These are phyloP conservation scores for Aspergillus sp. DNA, from an alignment of 2,329 filamentous ascomycete species.

Conservation along the genomic window DNA sequence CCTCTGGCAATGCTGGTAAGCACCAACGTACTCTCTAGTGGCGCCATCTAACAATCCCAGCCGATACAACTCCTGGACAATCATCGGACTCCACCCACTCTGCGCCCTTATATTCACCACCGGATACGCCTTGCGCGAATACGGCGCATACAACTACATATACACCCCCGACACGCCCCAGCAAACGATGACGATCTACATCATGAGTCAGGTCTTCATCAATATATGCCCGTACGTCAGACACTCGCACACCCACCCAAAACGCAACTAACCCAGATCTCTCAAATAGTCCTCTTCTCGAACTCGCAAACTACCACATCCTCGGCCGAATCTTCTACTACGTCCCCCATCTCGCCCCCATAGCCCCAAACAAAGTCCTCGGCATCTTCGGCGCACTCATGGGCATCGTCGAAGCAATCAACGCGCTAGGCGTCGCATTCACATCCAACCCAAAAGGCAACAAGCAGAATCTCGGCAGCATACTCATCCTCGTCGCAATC, in stretches of 20 bases:
- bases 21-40: slow-evolving; percentile 5
- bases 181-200: slow-evolving; percentile 31
- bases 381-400: slow-evolving; percentile 51
- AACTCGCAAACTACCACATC: slow-evolving; percentile 62
- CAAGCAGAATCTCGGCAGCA: slow-evolving; percentile 38
- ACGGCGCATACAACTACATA: slow-evolving; percentile 53
- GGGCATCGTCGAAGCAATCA: slow-evolving; percentile 44
- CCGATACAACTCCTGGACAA: slow-evolving; percentile 57
- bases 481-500: slow-evolving; percentile 52
- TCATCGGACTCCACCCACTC: slow-evolving; percentile 56
- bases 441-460: slow-evolving; percentile 52
- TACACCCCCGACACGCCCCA: slow-evolving; percentile 20
- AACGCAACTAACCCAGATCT: neutral
- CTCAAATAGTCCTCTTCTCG: slow-evolving; percentile 55
- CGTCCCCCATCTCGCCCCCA: slow-evolving; percentile 58
- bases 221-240: slow-evolving; percentile 46
- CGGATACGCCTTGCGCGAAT: slow-evolving; percentile 57
- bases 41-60: slow-evolving; percentile 31
- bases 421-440: slow-evolving; percentile 32
- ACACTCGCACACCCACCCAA: slow-evolving; percentile 26
- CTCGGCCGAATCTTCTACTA: slow-evolving; percentile 62
- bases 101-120: slow-evolving; percentile 55
- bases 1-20: slow-evolving; percentile 58
- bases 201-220: slow-evolving; percentile 19
- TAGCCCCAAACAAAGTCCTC: slow-evolving; percentile 48